Percentiles rank a stretch among this genome's conserved stretches.
These are phyloP conservation scores for Fragilariopsis cylindrus DNA, from an alignment of 108 stramenopile species.

Conservation along the genomic window DNA sequence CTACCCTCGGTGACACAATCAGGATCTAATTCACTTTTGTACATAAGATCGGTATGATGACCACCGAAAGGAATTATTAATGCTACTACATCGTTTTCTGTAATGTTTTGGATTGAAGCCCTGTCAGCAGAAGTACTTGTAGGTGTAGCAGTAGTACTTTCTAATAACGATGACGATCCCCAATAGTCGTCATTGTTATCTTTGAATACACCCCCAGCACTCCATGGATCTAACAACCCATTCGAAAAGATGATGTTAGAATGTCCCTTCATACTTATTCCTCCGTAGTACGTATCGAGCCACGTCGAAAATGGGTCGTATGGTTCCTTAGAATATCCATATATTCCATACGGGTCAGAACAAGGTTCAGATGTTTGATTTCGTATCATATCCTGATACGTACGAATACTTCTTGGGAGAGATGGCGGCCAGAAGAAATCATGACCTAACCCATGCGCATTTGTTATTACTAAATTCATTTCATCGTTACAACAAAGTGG, in stretches of 20 bases:
- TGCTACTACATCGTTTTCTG: slow-evolving; percentile 46
- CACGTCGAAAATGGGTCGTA: slow-evolving; percentile 58
- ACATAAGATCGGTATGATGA: slow-evolving; percentile 91
- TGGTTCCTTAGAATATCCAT: slow-evolving; percentile 45
- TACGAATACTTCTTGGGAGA: slow-evolving; percentile 32
- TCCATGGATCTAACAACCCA: slow-evolving; percentile 89
- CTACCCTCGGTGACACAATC: slow-evolving; percentile 51
- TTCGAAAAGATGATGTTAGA: slow-evolving; percentile 90
- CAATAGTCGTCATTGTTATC: slow-evolving; percentile 12
- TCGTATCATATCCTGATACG: slow-evolving; percentile 40
- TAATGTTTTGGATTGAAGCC: slow-evolving; percentile 39
- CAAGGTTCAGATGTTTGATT: slow-evolving; percentile 27
- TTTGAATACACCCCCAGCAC: slow-evolving; percentile 62
- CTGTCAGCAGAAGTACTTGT: neutral
- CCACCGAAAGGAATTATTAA: slow-evolving; percentile 75
- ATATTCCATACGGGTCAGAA: slow-evolving; percentile 51
- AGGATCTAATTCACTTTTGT: slow-evolving; percentile 60
- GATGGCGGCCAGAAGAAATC: slow-evolving; percentile 83
- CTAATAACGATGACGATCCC: neutral
- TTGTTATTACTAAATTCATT: slow-evolving; percentile 59
- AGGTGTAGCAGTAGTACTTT: neutral
- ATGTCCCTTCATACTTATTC: slow-evolving; percentile 38
- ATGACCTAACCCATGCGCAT: slow-evolving; percentile 51
- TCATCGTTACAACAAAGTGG: slow-evolving; percentile 69
- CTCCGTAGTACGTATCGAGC: slow-evolving; percentile 65